Conservation (phyloP, 257 asterid genomes). For the Linaria vulgaris region DNA sequence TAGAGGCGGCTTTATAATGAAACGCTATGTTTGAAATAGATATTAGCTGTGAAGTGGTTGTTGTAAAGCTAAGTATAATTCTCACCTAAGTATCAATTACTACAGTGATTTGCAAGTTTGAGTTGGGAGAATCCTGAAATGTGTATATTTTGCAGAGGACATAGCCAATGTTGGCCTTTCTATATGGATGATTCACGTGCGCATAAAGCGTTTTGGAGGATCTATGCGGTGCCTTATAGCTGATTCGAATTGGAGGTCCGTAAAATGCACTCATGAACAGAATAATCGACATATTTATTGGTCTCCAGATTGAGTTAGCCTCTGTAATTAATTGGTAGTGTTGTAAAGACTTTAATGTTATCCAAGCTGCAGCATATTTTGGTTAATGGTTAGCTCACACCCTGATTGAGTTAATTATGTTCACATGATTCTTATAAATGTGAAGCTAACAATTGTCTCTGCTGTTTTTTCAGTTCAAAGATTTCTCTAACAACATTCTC, state of each 20-base stretch:
- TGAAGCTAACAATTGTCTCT: not conserved
- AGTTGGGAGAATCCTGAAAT: not conserved
- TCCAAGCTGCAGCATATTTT: too few species aligned
- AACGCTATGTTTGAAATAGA: too few species aligned
- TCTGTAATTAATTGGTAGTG: too few species aligned
- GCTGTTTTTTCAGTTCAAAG: too few species aligned
- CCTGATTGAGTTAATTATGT: too few species aligned
- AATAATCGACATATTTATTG: not conserved
- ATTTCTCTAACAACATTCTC: too few species aligned
- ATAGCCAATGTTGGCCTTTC: not conserved
- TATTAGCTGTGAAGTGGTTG: not conserved
- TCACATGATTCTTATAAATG: too few species aligned
- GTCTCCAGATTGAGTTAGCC: not conserved
- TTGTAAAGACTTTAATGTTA: too few species aligned
- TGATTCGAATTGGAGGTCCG: too few species aligned
- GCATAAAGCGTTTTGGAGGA: not conserved
- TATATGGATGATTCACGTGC: not conserved
- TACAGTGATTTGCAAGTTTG: not conserved
- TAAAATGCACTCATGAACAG: not conserved
- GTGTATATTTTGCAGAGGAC: not conserved
- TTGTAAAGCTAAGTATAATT: not conserved
- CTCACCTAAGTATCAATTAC: not conserved
- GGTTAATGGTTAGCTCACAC: too few species aligned
- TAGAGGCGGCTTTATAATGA: not conserved
- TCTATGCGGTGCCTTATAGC: not conserved